A percentile compares a stretch with the other conserved stretches of the same genome.
Evolutionary conservation across 2,329 filamentous ascomycete genomes (phyloP).

Genomic region (Neodidymelliopsis sp.): DNA sequence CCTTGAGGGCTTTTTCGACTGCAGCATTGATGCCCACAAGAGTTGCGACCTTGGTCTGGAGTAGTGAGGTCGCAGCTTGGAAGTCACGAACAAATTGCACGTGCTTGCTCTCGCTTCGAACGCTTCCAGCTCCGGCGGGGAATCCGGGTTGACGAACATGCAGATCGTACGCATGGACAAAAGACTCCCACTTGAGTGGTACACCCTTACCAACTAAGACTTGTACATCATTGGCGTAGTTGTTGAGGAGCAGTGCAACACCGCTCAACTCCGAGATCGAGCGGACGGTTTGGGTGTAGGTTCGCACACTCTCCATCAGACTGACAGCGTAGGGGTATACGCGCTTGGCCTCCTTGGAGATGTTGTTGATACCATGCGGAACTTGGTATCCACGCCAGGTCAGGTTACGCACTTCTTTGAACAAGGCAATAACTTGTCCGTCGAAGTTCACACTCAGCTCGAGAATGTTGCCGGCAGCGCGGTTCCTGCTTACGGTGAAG

Average conservation of each 20-base stretch:
- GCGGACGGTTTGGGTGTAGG: slow-evolving; percentile 85
- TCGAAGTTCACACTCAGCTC: slow-evolving; percentile 97
- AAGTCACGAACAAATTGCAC: slow-evolving; percentile 97
- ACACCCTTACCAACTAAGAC: slow-evolving; percentile 83
- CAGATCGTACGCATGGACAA: slow-evolving; percentile 94
- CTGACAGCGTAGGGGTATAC: slow-evolving; percentile 98
- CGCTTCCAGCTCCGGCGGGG: slow-evolving; percentile 65
- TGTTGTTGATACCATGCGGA: slow-evolving; percentile 91
- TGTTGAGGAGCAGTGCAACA: slow-evolving; percentile 85
- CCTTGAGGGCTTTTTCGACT: slow-evolving; percentile 79
- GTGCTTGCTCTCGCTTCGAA: slow-evolving; percentile 81
- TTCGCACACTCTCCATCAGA: slow-evolving; percentile 98
- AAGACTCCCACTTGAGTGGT: slow-evolving; percentile 94
- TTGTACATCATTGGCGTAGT: slow-evolving; percentile 92
- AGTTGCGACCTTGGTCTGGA: slow-evolving; percentile 86
- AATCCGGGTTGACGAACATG: slow-evolving; percentile 73
- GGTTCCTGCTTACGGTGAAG: slow-evolving; percentile 86
- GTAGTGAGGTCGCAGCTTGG: slow-evolving; percentile 81
- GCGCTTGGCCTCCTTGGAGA: slow-evolving; percentile 97
- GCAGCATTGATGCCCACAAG: slow-evolving; percentile 81
- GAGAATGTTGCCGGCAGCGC: slow-evolving; percentile 86
- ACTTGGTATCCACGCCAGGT: slow-evolving; percentile 95
- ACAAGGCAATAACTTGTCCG: slow-evolving; percentile 93
- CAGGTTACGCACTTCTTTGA: slow-evolving; percentile 97
- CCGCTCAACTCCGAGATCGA: slow-evolving; percentile 86